Percentiles rank a stretch among this genome's conserved stretches.
These are phyloP conservation scores for Epichloe festucae DNA, from an alignment of 2,329 filamentous ascomycete species.

Conservation along the genomic window DNA sequence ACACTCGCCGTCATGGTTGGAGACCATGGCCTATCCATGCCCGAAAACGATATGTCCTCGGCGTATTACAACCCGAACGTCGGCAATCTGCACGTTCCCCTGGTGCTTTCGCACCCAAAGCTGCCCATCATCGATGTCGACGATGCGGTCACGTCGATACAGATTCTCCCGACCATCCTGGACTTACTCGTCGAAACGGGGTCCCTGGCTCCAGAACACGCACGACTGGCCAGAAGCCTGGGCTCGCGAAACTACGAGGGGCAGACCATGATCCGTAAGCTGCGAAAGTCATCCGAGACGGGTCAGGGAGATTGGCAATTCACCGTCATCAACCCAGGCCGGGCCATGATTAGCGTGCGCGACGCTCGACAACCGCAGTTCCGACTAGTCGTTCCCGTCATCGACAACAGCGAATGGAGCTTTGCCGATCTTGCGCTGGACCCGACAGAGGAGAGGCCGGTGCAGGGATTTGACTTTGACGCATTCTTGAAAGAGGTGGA, in stretches of 20 bases:
- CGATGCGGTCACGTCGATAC: slow-evolving; percentile 19
- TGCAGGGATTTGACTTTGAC: slow-evolving; percentile 14
- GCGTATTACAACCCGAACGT: slow-evolving; percentile 22
- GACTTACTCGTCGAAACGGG: slow-evolving; percentile 21
- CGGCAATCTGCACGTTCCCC: slow-evolving; percentile 20
- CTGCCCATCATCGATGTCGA: slow-evolving; percentile 19
- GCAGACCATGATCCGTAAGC: slow-evolving; percentile 20
- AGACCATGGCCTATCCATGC: slow-evolving; percentile 21
- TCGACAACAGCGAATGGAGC: slow-evolving; percentile 19
- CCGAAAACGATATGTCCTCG: slow-evolving; percentile 17
- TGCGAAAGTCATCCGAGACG: slow-evolving; percentile 9
- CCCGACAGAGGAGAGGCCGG: slow-evolving; percentile 14
- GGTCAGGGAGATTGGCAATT: slow-evolving; percentile 21
- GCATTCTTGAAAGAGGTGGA: slow-evolving; percentile 12
- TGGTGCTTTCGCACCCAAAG: slow-evolving; percentile 20
- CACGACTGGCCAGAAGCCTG: slow-evolving; percentile 15
- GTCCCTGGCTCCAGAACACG: slow-evolving; percentile 17
- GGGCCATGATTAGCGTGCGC: slow-evolving; percentile 20
- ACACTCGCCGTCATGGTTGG: slow-evolving; percentile 20
- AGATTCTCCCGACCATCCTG: slow-evolving; percentile 22
- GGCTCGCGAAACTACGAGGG: slow-evolving; percentile 20
- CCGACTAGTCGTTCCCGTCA: slow-evolving; percentile 19
- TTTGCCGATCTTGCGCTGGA: slow-evolving; percentile 17
- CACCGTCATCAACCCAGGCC: slow-evolving; percentile 20
- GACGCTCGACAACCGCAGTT: slow-evolving; percentile 17